Evolutionary conservation across 2,329 filamentous ascomycete species (phyloP).

Genomic region (Fusarium marasasianum): DNA sequence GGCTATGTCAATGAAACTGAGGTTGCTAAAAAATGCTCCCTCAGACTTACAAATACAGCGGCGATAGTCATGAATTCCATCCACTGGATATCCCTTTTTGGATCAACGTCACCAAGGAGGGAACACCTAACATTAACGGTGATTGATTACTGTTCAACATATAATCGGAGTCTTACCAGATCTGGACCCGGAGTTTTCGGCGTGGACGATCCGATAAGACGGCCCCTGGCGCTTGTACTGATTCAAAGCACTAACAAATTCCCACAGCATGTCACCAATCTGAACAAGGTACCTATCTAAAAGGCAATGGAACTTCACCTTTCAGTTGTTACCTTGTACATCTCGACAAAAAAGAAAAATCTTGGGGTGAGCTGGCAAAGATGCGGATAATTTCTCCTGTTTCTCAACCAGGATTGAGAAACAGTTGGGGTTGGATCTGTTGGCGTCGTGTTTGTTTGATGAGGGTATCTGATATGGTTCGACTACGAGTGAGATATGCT

Average conservation of each 20-base stretch:
- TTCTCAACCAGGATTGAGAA: conserved; percentile 1
- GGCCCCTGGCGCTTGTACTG: conserved; percentile 36
- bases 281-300: not conserved
- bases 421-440: conserved; percentile 31
- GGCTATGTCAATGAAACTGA: conserved; percentile 12
- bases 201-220: conserved; percentile 17
- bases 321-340: not conserved
- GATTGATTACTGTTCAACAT: not conserved
- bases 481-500: conserved; percentile 34
- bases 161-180: conserved; percentile 3
- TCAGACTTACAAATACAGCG: conserved; percentile 39
- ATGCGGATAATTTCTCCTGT: conserved; percentile 7
- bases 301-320: not conserved
- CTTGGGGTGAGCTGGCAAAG: conserved; percentile 2
- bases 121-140: conserved; percentile 23
- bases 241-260: conserved; percentile 36
- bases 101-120: conserved; percentile 32
- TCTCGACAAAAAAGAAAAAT: not conserved
- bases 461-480: conserved; percentile 34
- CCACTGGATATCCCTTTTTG: conserved; percentile 25
- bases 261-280: conserved; percentile 13
- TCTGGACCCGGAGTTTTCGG: conserved; percentile 35
- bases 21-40: conserved; percentile 25
- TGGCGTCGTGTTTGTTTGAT: conserved; percentile 29
- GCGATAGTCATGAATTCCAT: conserved; percentile 29